A percentile compares a stretch with the other conserved stretches of the same genome.
Evolutionary conservation across 148 eudicot species (phyloP).

Genomic region (Rhododendron vialii): DNA sequence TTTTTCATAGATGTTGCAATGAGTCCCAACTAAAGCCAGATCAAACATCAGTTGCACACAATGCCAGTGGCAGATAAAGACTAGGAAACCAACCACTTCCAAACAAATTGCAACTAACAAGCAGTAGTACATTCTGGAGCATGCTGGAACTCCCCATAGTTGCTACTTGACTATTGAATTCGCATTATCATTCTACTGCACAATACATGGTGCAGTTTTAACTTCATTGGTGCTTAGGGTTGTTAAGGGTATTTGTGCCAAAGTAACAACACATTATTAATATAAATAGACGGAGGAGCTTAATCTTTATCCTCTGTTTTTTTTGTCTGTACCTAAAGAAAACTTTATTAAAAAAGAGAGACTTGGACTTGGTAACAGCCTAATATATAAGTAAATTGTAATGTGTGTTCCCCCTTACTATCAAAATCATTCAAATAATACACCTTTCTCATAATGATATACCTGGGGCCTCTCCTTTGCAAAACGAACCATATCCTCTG

Average conservation of each 20-base stretch:
- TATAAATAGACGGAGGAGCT: background rate
- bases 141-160: background rate
- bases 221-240: background rate
- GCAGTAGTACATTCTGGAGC: background rate
- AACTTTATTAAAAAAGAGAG: background rate
- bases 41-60: background rate
- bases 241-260: background rate
- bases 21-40: background rate
- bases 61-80: background rate
- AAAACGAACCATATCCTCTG: slow-evolving; percentile 98
- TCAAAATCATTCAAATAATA: background rate
- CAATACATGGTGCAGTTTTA: background rate
- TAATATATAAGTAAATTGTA: background rate
- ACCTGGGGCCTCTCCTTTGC: slow-evolving; percentile 97
- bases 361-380: background rate
- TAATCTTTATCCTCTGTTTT: background rate
- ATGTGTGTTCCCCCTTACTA: background rate
- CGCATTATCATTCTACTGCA: background rate
- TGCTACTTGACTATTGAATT: background rate
- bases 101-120: background rate
- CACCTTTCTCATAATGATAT: slow-evolving; percentile 11
- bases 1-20: background rate
- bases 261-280: background rate
- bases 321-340: background rate
- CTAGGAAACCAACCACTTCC: background rate